These are phyloP conservation scores for Xerocomus nothofagi DNA, from an alignment of 1,284 basidiomycete species.

Conservation along the genomic window DNA sequence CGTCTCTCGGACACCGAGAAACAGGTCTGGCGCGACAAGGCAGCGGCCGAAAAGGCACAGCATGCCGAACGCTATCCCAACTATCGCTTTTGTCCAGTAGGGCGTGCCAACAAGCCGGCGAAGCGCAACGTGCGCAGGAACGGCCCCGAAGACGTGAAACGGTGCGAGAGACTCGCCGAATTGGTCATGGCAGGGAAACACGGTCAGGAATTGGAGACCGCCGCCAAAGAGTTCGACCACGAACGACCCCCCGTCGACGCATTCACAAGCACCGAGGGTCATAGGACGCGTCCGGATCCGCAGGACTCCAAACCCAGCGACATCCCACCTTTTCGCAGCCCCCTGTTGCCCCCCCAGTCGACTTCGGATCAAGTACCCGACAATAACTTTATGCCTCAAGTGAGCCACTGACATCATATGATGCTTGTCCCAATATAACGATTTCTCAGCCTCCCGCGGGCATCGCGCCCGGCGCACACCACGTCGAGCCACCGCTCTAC, in stretches of 20 bases:
- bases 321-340: conserved; percentile 37
- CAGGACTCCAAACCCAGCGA: not conserved
- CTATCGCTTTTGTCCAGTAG: conserved; percentile 53
- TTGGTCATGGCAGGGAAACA: conserved; percentile 53
- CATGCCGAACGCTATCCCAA: conserved; percentile 56
- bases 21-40: conserved; percentile 50
- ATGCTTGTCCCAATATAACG: conserved; percentile 2
- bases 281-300: not conserved
- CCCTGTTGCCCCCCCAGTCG: conserved; percentile 35
- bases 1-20: conserved; percentile 48
- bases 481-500: conserved; percentile 2
- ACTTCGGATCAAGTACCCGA: not conserved
- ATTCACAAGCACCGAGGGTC: not conserved
- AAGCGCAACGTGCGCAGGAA: conserved; percentile 57
- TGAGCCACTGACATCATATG: conserved; percentile 10
- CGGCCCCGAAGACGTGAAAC: conserved; percentile 44
- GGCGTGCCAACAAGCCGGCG: conserved; percentile 41
- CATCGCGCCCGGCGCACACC: not conserved
- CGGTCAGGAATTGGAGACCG: conserved; percentile 50
- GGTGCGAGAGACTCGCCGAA: conserved; percentile 54
- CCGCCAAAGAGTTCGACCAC: conserved; percentile 40
- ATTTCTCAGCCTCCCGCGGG: conserved; percentile 4
- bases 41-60: conserved; percentile 56
- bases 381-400: not conserved
- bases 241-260: not conserved